Conservation (phyloP, 2,329 filamentous ascomycete species). For the Fusarium torulosum region DNA sequence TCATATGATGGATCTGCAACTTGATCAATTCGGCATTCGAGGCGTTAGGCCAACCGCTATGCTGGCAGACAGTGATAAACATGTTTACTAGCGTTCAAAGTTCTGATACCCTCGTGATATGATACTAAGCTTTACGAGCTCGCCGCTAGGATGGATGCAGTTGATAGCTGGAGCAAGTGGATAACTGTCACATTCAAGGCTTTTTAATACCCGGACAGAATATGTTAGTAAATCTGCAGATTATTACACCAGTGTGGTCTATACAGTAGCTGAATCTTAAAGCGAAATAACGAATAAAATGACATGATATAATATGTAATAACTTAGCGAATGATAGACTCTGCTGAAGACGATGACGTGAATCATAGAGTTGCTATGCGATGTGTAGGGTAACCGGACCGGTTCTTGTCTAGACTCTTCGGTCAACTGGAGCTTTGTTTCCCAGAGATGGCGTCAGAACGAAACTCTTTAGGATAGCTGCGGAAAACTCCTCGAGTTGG, state of each 20-base stretch:
- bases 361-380: background rate
- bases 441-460: constrained; percentile 45
- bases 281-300: background rate
- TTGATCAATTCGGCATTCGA: constrained; percentile 21
- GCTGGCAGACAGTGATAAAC: background rate
- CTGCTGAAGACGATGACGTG: background rate
- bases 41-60: background rate
- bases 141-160: constrained; percentile 17
- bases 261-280: background rate
- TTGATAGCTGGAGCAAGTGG: constrained; percentile 4
- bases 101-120: constrained; percentile 23
- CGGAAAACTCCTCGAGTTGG: constrained; percentile 26
- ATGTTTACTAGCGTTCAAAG: background rate
- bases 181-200: constrained; percentile 7
- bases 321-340: background rate
- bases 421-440: constrained; percentile 28
- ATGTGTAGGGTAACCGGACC: constrained; percentile 39
- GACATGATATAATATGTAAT: background rate
- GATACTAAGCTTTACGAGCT: constrained; percentile 15
- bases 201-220: background rate
- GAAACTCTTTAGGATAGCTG: constrained; percentile 25
- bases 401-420: constrained; percentile 7
- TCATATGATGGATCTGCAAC: constrained; percentile 13
- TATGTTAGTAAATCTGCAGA: background rate
- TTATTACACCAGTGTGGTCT: background rate